Percentiles rank a stretch among this genome's conserved stretches.
Evolutionary conservation across 2,329 filamentous ascomycete species (phyloP).

Genomic region (Capronia americana): DNA sequence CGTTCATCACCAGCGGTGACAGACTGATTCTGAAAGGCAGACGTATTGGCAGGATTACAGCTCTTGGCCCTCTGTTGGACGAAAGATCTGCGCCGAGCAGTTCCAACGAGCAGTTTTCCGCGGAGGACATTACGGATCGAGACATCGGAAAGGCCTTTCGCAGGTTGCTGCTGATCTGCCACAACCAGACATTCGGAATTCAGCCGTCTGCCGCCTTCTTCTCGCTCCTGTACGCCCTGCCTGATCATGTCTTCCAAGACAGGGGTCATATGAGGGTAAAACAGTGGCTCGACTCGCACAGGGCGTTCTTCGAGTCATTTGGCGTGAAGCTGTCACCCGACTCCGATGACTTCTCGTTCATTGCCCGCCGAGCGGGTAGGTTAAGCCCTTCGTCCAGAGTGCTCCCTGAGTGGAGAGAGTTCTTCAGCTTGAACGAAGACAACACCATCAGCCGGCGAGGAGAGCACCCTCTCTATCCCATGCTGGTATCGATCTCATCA

Average conservation of each 20-base stretch:
- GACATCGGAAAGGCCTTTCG: slow-evolving; percentile 29
- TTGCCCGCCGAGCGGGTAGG: slow-evolving; percentile 10
- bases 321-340: slow-evolving; percentile 1
- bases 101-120: neutral
- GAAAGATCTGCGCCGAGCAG: neutral
- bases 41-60: slow-evolving; percentile 23
- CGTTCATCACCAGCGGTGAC: slow-evolving; percentile 18
- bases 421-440: slow-evolving; percentile 21
- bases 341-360: slow-evolving; percentile 12
- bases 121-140: slow-evolving; percentile 10
- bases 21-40: slow-evolving; percentile 26
- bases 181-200: slow-evolving; percentile 28
- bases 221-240: slow-evolving; percentile 26
- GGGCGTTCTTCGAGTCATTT: slow-evolving; percentile 19
- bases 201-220: slow-evolving; percentile 25
- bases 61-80: slow-evolving; percentile 18
- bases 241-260: slow-evolving; percentile 21
- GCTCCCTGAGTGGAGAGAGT: slow-evolving; percentile 30
- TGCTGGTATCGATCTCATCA: slow-evolving; percentile 24
- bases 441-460: slow-evolving; percentile 20
- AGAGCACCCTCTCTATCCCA: slow-evolving; percentile 20
- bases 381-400: slow-evolving; percentile 13
- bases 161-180: slow-evolving; percentile 30
- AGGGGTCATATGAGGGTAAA: slow-evolving; percentile 10
- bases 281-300: slow-evolving; percentile 21